These are phyloP conservation scores for Mucuna pruriens DNA, from an alignment of 306 rosid species.

Conservation along the genomic window DNA sequence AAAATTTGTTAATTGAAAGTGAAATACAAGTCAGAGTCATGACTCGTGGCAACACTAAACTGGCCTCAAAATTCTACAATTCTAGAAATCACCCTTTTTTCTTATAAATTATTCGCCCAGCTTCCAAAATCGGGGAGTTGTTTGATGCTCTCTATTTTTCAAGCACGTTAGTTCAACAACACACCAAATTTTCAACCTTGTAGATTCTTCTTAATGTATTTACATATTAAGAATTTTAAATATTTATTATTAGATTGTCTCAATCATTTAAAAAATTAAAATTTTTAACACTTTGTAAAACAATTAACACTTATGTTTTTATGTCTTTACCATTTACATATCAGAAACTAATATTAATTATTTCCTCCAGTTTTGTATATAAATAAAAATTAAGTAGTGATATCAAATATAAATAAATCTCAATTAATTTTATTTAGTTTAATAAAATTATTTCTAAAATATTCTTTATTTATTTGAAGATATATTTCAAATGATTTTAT, in stretches of 20 bases:
- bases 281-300: background rate
- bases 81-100: background rate
- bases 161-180: conserved; percentile 48
- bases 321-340: too few species aligned
- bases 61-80: background rate
- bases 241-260: background rate
- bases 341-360: too few species aligned
- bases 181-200: conserved; percentile 30
- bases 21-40: background rate
- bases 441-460: too few species aligned
- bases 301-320: background rate
- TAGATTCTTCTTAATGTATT: background rate
- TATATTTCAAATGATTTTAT: too few species aligned
- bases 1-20: background rate
- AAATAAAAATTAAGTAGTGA: too few species aligned
- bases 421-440: too few species aligned
- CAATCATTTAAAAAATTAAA: background rate
- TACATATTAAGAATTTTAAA: background rate
- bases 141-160: conserved; percentile 35
- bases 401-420: too few species aligned
- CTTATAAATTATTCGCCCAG: background rate
- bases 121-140: conserved; percentile 22
- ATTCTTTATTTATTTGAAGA: too few species aligned
- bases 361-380: too few species aligned
- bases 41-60: background rate